Evolutionary conservation across 2,329 filamentous ascomycete genomes (phyloP), one percentile per base, ranked within the genome.

Genomic region (Ascochyta fabae): DNA sequence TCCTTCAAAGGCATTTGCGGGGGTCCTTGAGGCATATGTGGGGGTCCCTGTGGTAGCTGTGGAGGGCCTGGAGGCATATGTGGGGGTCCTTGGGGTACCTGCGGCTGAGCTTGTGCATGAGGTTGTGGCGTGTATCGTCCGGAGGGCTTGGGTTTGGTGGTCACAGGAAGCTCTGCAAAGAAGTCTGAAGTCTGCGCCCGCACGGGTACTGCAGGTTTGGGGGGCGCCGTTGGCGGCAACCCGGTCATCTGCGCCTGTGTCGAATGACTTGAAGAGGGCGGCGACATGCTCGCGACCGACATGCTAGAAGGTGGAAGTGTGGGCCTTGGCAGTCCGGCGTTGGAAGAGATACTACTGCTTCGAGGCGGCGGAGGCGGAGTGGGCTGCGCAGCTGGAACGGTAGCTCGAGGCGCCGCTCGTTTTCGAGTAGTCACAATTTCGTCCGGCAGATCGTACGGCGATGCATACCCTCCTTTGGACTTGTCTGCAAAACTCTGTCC

Each of bases 401-500:
- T 52, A 24, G 66, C 51, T 46, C 73, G 65, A 49, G 66, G 66
- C 24, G 69, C 66, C 35, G 71, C 65, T 53, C 79, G 89, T 88
- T 73, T 87, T 82, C 68, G 89, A 24, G 82, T 86, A 64, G 89
- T 89, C 26, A 89, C 84, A 27, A 99, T 84, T 50, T 97, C 94
- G 77, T 95, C 91, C 4, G 95, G 95, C 19, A 99, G 81, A 77
- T 99, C 96, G 68, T 97, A 99, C 0, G 95, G 95, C 19, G 94
- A 98, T 44, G 89, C 84, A 73, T 99, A 99, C 7, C 94, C 93
- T 52, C 91, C 91, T 76, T 96, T 98, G 3, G 91, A 81, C 75
- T 96, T 96, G 74, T 94, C 89, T 6, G 85, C 91, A 75, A 96
- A 99, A 75, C 94, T 98, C 72, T 96, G 87, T 1, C 79, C 73